Evolutionary conservation across 2,329 filamentous ascomycete genomes (phyloP).

Genomic region (Macrophomina pseudophaseolina): DNA sequence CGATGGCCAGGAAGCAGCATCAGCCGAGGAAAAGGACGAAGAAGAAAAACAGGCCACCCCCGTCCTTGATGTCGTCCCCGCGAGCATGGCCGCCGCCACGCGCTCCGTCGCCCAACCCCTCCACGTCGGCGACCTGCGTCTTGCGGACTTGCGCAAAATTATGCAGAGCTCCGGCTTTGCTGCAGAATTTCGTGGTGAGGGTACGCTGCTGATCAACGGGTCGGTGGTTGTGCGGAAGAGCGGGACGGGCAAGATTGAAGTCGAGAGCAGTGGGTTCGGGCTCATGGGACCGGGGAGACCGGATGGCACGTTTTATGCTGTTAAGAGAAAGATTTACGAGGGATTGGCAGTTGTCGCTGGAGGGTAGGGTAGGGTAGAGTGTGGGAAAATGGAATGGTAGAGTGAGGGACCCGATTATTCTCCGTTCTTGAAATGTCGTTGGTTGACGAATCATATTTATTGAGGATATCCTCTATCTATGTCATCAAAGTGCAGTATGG

Average conservation of each 20-base stretch:
- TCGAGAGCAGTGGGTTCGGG: constrained; percentile 70
- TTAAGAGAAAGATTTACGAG: constrained; percentile 91
- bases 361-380: constrained; percentile 38
- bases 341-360: constrained; percentile 89
- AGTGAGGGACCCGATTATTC: too few species aligned
- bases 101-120: constrained; percentile 82
- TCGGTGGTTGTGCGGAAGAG: constrained; percentile 88
- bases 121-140: constrained; percentile 89
- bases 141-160: constrained; percentile 84
- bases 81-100: constrained; percentile 71
- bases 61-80: constrained; percentile 64
- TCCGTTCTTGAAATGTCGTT: background rate
- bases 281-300: constrained; percentile 47
- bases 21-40: constrained; percentile 53
- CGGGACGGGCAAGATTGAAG: constrained; percentile 82
- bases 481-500: too few species aligned
- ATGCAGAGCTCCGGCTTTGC: constrained; percentile 83
- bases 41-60: constrained; percentile 46
- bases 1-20: constrained; percentile 44
- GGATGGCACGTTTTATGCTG: constrained; percentile 79
- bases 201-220: constrained; percentile 86
- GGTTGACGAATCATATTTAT: background rate
- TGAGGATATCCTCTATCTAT: background rate
- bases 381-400: background rate
- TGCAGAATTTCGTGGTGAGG: constrained; percentile 92